Conservation (phyloP, 2,329 filamentous ascomycete genomes). For the Orbilia oligospora region DNA sequence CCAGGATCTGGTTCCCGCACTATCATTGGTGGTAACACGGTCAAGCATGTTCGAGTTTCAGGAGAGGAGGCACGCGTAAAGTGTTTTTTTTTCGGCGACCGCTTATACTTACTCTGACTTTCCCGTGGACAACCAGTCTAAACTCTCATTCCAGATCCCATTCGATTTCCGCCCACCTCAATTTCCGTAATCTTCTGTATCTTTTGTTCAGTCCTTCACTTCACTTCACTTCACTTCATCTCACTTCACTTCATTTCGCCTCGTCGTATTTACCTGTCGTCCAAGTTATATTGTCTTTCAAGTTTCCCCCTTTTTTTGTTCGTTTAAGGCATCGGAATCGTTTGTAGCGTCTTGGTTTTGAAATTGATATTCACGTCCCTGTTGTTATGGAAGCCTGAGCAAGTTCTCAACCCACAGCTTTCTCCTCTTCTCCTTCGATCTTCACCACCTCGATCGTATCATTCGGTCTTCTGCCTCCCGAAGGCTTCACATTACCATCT, state of each 20-base stretch:
- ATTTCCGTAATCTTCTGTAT: slow-evolving; percentile 8
- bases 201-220: neutral
- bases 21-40: slow-evolving; percentile 16
- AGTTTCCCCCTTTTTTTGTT: slow-evolving; percentile 23
- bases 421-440: neutral
- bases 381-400: slow-evolving; percentile 59
- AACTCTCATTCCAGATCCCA: slow-evolving; percentile 2
- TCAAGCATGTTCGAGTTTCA: slow-evolving; percentile 3
- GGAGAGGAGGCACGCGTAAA: slow-evolving; percentile 10
- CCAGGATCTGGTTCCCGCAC: slow-evolving; percentile 9
- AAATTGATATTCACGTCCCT: neutral
- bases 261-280: neutral
- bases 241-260: too few relatives aligned
- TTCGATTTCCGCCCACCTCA: slow-evolving; percentile 9
- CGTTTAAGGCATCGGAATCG: slow-evolving; percentile 16
- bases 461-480: slow-evolving; percentile 1
- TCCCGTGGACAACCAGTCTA: neutral
- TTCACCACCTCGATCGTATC: neutral
- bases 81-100: slow-evolving; percentile 10
- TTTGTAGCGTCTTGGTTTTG: slow-evolving; percentile 15
- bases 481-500: slow-evolving; percentile 1
- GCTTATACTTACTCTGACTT: neutral
- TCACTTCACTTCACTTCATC: neutral
- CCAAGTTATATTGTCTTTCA: neutral
- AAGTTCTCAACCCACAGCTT: slow-evolving; percentile 17